Conservation (phyloP, 495 filamentous ascomycete genomes). For the Lasiosphaeriaceae sp. region DNA sequence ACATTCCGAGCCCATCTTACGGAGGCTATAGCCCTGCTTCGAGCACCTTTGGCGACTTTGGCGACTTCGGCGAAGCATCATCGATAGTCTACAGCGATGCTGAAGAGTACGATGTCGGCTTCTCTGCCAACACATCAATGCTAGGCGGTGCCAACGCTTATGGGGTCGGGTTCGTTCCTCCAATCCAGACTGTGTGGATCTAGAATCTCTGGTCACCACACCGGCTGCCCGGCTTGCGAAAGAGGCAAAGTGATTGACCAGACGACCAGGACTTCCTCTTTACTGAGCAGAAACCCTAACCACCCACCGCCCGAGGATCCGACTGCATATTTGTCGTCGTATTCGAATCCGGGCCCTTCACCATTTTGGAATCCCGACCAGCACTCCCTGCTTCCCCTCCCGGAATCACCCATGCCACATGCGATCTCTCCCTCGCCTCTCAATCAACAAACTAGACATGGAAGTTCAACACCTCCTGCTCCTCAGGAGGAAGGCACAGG, state of each 20-base stretch:
- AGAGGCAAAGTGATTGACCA: conserved; percentile 44
- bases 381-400: conserved; percentile 25
- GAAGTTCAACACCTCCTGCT: conserved; percentile 21
- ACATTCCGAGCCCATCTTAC: conserved; percentile 51
- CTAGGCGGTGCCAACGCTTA: conserved; percentile 42
- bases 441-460: conserved; percentile 27
- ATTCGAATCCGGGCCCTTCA: conserved; percentile 25
- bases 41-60: conserved; percentile 52
- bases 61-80: conserved; percentile 46
- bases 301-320: conserved; percentile 34
- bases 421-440: conserved; percentile 24
- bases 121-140: conserved; percentile 33
- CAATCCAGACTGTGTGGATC: conserved; percentile 51
- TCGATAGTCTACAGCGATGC: conserved; percentile 53
- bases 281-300: conserved; percentile 31
- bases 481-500: conserved; percentile 18
- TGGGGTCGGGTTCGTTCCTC: conserved; percentile 54
- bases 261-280: conserved; percentile 40
- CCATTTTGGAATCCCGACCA: conserved; percentile 37
- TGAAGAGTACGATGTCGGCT: conserved; percentile 45
- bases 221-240: conserved; percentile 31
- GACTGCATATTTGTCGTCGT: conserved; percentile 19
- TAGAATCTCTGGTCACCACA: conserved; percentile 36
- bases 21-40: conserved; percentile 52
- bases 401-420: conserved; percentile 32